Evolutionary conservation across 306 rosid species (phyloP).

Genomic region (Erythrophleum fordii): DNA sequence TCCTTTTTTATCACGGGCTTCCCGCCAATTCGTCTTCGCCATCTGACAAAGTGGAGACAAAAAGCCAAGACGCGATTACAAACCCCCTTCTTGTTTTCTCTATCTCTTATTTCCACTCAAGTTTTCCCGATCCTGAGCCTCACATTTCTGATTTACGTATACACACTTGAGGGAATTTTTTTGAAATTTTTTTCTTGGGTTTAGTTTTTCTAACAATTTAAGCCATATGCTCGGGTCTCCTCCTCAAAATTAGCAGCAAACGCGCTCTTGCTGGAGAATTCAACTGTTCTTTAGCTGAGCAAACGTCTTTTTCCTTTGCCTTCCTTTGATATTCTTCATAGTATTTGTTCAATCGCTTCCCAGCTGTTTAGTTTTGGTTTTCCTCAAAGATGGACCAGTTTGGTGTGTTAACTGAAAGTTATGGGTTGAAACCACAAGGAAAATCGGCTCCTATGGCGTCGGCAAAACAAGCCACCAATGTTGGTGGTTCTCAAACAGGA

Average conservation of each 20-base stretch:
- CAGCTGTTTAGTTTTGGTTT: constrained; percentile 10
- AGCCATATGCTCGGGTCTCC: not conserved
- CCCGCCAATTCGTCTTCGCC: constrained; percentile 22
- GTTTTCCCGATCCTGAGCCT: not conserved
- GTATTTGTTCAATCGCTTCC: not conserved
- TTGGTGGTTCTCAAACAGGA: constrained; percentile 28
- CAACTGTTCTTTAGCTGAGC: not conserved
- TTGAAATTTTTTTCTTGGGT: not conserved
- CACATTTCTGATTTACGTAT: not conserved
- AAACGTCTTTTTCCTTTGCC: not conserved
- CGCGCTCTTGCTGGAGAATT: not conserved
- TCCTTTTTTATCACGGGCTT: constrained; percentile 39
- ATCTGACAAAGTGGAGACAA: not conserved
- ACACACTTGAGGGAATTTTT: not conserved
- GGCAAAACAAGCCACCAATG: constrained; percentile 47
- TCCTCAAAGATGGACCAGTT: constrained; percentile 76
- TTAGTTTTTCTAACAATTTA: not conserved
- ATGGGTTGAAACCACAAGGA: constrained; percentile 88
- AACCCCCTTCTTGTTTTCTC: not conserved
- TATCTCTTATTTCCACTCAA: not conserved
- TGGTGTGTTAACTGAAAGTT: constrained; percentile 78
- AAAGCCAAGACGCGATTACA: not conserved
- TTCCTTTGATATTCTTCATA: not conserved
- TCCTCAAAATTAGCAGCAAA: not conserved
- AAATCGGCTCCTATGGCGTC: constrained; percentile 91